Evolutionary conservation across 352 stramenopile species (phyloP).

Genomic region (Globisporangium emineosum): DNA sequence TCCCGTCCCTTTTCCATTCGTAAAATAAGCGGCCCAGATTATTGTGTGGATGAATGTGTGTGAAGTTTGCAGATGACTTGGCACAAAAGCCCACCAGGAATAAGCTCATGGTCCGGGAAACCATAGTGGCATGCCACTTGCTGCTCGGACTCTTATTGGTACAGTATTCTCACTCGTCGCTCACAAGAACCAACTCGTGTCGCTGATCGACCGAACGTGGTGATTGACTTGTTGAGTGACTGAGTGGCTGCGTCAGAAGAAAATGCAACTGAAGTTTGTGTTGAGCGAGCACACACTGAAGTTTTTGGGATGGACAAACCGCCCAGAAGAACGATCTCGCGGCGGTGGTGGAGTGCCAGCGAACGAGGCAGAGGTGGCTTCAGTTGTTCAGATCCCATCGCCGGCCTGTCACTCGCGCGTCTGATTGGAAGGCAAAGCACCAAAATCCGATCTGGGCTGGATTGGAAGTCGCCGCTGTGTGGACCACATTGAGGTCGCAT

Average conservation of each 20-base stretch:
- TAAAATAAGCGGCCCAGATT: background rate
- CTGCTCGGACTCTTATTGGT: too few species aligned
- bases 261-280: background rate
- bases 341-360: background rate
- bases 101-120: too few species aligned
- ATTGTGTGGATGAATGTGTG: background rate
- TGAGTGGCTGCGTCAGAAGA: background rate
- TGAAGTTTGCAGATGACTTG: background rate
- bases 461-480: background rate
- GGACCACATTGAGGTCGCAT: background rate
- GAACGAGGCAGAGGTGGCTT: background rate
- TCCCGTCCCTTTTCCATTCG: too few species aligned
- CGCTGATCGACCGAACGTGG: background rate
- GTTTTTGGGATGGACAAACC: background rate
- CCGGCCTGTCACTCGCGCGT: too few species aligned
- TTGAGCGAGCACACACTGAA: background rate
- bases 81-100: too few species aligned
- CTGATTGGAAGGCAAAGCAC: slow-evolving; percentile 2
- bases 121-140: too few species aligned
- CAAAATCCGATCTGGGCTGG: background rate
- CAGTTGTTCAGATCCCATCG: background rate
- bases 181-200: background rate
- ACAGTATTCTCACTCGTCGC: background rate
- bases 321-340: background rate
- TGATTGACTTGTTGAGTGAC: background rate